Conservation (phyloP, 2,329 filamentous ascomycete genomes). For the Phoma herbarum region DNA sequence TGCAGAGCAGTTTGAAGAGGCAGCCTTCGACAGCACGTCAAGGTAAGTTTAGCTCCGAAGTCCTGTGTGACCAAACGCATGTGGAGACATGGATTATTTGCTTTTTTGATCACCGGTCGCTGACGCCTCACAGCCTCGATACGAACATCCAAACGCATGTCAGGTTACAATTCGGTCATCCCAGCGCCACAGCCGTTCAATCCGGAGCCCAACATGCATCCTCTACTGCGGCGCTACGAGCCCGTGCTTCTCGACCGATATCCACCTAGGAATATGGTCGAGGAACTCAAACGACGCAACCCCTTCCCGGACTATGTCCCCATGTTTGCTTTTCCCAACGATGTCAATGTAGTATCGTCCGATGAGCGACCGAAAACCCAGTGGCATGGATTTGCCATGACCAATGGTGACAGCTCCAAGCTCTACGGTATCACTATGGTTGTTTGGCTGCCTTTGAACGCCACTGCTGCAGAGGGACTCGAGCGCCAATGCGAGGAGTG, state of each 20-base stretch:
- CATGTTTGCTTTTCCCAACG: slow-evolving; percentile 99
- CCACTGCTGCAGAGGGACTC: slow-evolving; percentile 81
- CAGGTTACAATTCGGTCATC: slow-evolving; percentile 98
- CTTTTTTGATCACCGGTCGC: slow-evolving; percentile 35
- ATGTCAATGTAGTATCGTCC: slow-evolving; percentile 94
- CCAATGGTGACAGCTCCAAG: slow-evolving; percentile 87
- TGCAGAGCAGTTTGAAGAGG: slow-evolving; percentile 87
- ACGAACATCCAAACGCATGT: slow-evolving; percentile 86
- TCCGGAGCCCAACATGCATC: slow-evolving; percentile 91
- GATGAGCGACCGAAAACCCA: slow-evolving; percentile 94
- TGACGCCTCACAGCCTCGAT: slow-evolving; percentile 63
- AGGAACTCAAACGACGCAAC: slow-evolving; percentile 81
- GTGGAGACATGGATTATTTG: slow-evolving; percentile 29
- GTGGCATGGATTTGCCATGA: slow-evolving; percentile 99
- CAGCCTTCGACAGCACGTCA: slow-evolving; percentile 79
- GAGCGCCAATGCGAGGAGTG: slow-evolving; percentile 69
- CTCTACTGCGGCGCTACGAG: slow-evolving; percentile 90
- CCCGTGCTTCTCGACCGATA: slow-evolving; percentile 96
- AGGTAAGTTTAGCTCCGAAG: slow-evolving; percentile 62
- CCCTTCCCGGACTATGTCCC: slow-evolving; percentile 96
- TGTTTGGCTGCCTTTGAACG: slow-evolving; percentile 88
- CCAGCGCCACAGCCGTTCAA: slow-evolving; percentile 91
- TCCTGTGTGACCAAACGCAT: slow-evolving; percentile 12
- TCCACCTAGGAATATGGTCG: slow-evolving; percentile 80
- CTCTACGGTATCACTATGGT: slow-evolving; percentile 91